A percentile compares a stretch with the other conserved stretches of the same genome.
Conservation (phyloP, 176 grass and related monocot genomes). For the Microstegium vimineum region DNA sequence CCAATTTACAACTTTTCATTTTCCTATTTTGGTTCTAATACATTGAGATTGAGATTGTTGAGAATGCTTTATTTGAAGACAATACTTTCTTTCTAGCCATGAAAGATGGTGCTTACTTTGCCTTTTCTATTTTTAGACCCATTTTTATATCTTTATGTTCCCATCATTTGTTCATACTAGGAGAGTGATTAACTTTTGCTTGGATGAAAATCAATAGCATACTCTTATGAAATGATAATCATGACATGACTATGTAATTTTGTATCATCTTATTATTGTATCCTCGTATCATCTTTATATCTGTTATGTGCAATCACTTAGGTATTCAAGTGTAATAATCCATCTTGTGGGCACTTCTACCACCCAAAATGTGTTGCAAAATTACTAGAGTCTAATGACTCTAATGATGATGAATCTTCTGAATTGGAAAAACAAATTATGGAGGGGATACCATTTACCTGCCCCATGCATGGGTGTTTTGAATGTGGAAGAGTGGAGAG, state of each 20-base stretch:
- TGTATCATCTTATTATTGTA: not conserved
- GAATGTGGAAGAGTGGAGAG: conserved; percentile 37
- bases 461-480: conserved; percentile 46
- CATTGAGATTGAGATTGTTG: not conserved
- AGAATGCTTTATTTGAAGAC: not conserved
- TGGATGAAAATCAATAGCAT: not conserved
- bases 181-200: not conserved
- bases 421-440: conserved; percentile 28
- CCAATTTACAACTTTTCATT: not conserved
- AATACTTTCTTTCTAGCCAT: not conserved
- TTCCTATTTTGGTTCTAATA: not conserved
- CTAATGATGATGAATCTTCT: conserved; percentile 21
- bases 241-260: not conserved
- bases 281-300: not conserved
- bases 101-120: not conserved
- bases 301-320: not conserved
- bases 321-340: conserved; percentile 52
- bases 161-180: not conserved
- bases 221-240: not conserved
- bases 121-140: not conserved
- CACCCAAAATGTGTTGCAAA: conserved; percentile 52
- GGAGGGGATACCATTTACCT: conserved; percentile 39
- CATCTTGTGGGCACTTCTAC: conserved; percentile 61
- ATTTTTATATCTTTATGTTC: not conserved
- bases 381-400: conserved; percentile 24